These are phyloP conservation scores for Pluteus cervinus DNA, from an alignment of 768 basidiomycete species.

Conservation along the genomic window DNA sequence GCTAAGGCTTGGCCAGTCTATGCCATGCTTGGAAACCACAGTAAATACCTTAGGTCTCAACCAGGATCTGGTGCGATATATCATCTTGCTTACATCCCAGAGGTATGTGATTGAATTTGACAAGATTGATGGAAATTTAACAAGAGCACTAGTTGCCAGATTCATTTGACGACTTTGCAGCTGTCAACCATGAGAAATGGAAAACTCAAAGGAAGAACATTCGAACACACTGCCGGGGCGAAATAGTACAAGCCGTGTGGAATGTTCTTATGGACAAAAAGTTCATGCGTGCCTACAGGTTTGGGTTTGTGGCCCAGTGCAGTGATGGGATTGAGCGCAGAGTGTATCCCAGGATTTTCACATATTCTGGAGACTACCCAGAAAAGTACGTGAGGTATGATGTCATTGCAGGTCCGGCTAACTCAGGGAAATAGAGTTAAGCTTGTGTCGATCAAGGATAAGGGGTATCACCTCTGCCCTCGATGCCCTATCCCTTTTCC, in stretches of 20 bases:
- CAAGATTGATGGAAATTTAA: background rate
- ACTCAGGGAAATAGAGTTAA: conserved; percentile 14
- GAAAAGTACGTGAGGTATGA: conserved; percentile 5
- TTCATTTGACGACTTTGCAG: conserved; percentile 14
- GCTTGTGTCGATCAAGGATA: conserved; percentile 15
- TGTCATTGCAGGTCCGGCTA: background rate
- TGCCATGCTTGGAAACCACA: conserved; percentile 30
- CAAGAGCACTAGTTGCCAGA: conserved; percentile 18
- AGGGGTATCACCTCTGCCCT: conserved; percentile 22
- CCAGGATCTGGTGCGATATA: conserved; percentile 25
- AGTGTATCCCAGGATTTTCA: conserved; percentile 9
- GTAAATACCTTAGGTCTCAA: conserved; percentile 29
- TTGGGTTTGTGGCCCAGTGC: conserved; percentile 5
- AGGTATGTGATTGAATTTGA: conserved; percentile 17
- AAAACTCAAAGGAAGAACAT: too few relatives aligned
- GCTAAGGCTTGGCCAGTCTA: conserved; percentile 34
- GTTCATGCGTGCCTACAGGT: conserved; percentile 5
- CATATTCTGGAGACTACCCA: conserved; percentile 8
- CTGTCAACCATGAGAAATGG: too few relatives aligned
- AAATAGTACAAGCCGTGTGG: conserved; percentile 1
- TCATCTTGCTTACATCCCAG: conserved; percentile 36
- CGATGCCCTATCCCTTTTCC: conserved; percentile 18
- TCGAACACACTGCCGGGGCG: background rate
- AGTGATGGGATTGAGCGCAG: conserved; percentile 3
- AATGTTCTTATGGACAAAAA: background rate